Conservation (phyloP, 208 protist species). For the Balamuthia mandrillaris region DNA sequence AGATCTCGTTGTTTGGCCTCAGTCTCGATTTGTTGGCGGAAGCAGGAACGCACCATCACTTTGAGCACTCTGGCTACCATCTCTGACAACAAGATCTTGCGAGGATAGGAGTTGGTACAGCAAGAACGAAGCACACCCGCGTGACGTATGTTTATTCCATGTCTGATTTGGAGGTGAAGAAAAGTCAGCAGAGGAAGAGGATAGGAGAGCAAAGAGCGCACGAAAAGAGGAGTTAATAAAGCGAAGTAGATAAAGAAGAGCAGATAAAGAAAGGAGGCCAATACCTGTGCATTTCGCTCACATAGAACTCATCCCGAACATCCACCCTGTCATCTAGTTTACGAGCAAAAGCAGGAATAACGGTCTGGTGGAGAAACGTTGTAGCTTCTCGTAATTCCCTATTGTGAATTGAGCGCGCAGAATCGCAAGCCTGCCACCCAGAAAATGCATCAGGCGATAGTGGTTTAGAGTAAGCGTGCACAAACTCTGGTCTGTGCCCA, state of each 20-base stretch:
- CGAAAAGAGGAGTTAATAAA: background rate
- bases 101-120: background rate
- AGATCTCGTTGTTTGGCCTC: background rate
- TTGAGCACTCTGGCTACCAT: slow-evolving; percentile 6
- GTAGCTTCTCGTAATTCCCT: background rate
- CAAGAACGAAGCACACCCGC: background rate
- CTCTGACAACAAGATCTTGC: slow-evolving; percentile 8
- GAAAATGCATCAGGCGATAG: background rate
- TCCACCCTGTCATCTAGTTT: slow-evolving; percentile 1
- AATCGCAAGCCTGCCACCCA: slow-evolving; percentile 5
- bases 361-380: background rate
- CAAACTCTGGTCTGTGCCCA: slow-evolving; percentile 10
- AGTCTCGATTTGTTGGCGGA: background rate
- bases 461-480: background rate
- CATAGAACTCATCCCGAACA: slow-evolving; percentile 8
- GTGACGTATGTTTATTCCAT: background rate
- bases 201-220: background rate
- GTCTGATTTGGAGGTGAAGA: background rate
- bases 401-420: background rate
- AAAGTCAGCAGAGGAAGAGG: background rate
- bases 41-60: slow-evolving; percentile 1
- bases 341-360: background rate
- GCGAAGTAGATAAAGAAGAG: too few relatives aligned
- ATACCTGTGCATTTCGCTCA: background rate
- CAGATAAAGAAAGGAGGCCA: background rate